Conservation (phyloP, 805 yeast species). For the Debaryomyces hansenii region DNA sequence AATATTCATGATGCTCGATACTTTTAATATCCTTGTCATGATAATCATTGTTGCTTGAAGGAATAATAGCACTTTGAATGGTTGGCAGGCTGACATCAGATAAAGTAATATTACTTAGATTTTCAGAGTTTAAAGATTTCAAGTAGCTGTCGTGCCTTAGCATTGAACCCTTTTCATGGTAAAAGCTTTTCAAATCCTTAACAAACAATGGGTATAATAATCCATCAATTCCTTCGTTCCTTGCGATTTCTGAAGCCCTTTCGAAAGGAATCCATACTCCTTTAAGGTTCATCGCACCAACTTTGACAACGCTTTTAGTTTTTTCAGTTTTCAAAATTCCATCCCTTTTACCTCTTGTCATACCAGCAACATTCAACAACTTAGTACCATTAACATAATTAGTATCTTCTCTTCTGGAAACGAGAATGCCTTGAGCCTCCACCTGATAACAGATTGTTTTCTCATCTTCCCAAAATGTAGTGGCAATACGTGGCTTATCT, state of each 20-base stretch:
- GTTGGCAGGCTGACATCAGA: no score
- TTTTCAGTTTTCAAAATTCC: constrained; percentile 39
- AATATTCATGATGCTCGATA: no score
- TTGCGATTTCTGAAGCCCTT: constrained; percentile 38
- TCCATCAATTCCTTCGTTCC: constrained; percentile 38
- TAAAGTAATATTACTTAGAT: no score
- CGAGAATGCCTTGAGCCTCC: constrained; percentile 29
- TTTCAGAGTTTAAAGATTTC: background rate
- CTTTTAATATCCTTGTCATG: no score
- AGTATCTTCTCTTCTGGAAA: constrained; percentile 36
- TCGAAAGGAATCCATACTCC: constrained; percentile 45
- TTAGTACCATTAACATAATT: constrained; percentile 40
- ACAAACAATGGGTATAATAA: constrained; percentile 35
- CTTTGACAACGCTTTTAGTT: constrained; percentile 28
- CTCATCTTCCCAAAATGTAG: constrained; percentile 39
- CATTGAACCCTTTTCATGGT: constrained; percentile 22
- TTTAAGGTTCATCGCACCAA: constrained; percentile 40
- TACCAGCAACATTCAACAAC: constrained; percentile 36
- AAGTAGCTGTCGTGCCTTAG: constrained; percentile 14
- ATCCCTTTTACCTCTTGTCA: constrained; percentile 42
- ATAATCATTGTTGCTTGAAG: no score
- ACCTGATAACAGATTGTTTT: constrained; percentile 39
- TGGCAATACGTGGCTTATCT: constrained; percentile 33
- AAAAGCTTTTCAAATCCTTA: constrained; percentile 27
- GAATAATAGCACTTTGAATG: no score